These are phyloP conservation scores for Ascochyta koolunga DNA, from an alignment of 2,329 filamentous ascomycete genomes.

Conservation along the genomic window DNA sequence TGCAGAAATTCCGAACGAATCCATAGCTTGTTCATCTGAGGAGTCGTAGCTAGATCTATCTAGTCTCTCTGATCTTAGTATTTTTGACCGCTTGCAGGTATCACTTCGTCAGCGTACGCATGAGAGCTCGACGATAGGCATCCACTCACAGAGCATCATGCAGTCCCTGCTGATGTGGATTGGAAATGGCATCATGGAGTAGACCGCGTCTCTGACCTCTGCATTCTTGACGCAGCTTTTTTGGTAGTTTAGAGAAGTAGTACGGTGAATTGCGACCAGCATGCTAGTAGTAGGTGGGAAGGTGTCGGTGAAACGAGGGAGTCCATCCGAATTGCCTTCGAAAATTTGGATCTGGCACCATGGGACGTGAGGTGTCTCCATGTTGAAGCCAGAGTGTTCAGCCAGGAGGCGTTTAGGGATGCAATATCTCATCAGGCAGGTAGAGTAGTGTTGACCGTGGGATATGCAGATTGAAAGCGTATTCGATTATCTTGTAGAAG, in stretches of 20 bases:
- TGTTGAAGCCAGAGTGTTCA: conserved; percentile 31
- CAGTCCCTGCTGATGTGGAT: conserved; percentile 42
- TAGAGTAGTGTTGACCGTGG: neutral
- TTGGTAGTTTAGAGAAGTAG: conserved; percentile 40
- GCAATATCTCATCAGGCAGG: too few relatives aligned
- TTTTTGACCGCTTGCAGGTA: conserved; percentile 24
- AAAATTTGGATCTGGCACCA: conserved; percentile 30
- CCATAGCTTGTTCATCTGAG: conserved; percentile 20
- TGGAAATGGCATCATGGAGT: conserved; percentile 35
- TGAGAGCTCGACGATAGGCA: too few relatives aligned
- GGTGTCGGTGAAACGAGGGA: conserved; percentile 40
- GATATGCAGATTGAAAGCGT: neutral
- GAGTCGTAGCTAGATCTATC: conserved; percentile 32
- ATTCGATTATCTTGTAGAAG: neutral
- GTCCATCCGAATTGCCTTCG: conserved; percentile 36
- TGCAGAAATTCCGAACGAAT: conserved; percentile 37
- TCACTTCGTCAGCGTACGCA: neutral
- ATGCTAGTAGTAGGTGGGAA: conserved; percentile 32
- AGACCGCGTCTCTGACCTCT: conserved; percentile 40
- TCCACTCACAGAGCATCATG: conserved; percentile 36
- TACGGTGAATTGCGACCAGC: conserved; percentile 32
- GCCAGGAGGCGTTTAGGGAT: too few relatives aligned
- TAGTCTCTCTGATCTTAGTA: conserved; percentile 36
- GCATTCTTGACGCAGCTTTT: conserved; percentile 37
- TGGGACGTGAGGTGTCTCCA: conserved; percentile 34